Percentiles rank a stretch among this genome's conserved stretches.
These are phyloP conservation scores for Trypanosoma congolense DNA, from an alignment of 208 protist genomes.

Conservation along the genomic window DNA sequence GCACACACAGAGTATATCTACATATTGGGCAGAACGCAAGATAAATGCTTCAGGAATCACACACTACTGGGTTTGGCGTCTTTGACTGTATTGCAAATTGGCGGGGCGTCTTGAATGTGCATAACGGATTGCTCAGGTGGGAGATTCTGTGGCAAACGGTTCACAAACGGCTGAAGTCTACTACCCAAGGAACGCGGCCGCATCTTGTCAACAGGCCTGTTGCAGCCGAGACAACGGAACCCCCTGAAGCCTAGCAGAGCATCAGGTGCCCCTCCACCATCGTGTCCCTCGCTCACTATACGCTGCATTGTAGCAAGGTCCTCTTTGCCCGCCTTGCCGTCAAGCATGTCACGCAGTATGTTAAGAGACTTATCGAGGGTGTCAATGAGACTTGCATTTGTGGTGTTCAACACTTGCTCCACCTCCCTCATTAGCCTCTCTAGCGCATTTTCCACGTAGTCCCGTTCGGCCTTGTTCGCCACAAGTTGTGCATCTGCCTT, in stretches of 20 bases:
- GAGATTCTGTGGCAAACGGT: slow-evolving; percentile 71
- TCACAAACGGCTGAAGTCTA: slow-evolving; percentile 69
- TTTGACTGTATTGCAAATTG: background rate
- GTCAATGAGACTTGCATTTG: slow-evolving; percentile 88
- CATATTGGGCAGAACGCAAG: background rate
- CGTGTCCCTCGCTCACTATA: slow-evolving; percentile 43
- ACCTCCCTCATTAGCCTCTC: slow-evolving; percentile 90
- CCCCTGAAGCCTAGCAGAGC: slow-evolving; percentile 80
- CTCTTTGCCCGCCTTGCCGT: slow-evolving; percentile 82
- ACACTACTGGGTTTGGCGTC: background rate
- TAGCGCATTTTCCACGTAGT: slow-evolving; percentile 89
- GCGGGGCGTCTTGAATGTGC: slow-evolving; percentile 40
- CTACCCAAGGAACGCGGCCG: slow-evolving; percentile 53
- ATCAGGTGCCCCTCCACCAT: slow-evolving; percentile 44
- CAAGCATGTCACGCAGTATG: slow-evolving; percentile 88
- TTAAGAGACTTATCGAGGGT: slow-evolving; percentile 87
- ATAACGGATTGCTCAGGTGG: slow-evolving; percentile 59
- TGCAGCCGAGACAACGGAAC: slow-evolving; percentile 87
- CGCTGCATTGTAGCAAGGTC: slow-evolving; percentile 76
- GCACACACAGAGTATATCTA: no score
- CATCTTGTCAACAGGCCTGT: slow-evolving; percentile 74
- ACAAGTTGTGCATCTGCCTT: slow-evolving; percentile 86
- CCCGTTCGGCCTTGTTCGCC: slow-evolving; percentile 88
- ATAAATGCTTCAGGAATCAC: background rate
- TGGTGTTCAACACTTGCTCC: slow-evolving; percentile 89